A percentile compares a stretch with the other conserved stretches of the same genome.
Conservation (phyloP, 768 basidiomycete genomes). For the Amanita inopinata region DNA sequence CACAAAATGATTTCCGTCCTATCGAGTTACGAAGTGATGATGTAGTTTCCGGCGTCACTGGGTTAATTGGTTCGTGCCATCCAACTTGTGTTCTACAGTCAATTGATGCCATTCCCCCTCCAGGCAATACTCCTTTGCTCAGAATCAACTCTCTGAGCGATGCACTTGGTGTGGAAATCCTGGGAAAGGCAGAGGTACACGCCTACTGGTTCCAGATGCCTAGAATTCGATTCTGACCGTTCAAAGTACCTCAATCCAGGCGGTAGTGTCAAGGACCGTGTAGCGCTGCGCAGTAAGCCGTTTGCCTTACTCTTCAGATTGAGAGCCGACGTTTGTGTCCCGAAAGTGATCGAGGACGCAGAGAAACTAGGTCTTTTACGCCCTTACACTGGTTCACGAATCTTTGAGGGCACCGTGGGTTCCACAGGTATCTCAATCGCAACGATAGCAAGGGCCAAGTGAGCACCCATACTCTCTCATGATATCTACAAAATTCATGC, state of each 20-base stretch:
- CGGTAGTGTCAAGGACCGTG: conserved; percentile 95
- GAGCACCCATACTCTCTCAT: conserved; percentile 13
- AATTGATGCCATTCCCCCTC: background rate
- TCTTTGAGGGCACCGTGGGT: conserved; percentile 96
- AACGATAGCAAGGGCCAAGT: conserved; percentile 85
- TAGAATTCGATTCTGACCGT: background rate
- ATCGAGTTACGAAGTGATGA: conserved; percentile 73
- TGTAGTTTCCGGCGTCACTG: conserved; percentile 69
- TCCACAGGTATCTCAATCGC: conserved; percentile 96
- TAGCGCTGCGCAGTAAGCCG: conserved; percentile 77
- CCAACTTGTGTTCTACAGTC: background rate
- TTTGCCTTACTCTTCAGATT: background rate
- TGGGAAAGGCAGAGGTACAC: conserved; percentile 88
- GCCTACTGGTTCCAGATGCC: background rate
- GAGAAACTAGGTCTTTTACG: conserved; percentile 73
- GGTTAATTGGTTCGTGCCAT: conserved; percentile 61
- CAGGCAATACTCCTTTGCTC: conserved; percentile 91
- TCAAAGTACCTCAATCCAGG: conserved; percentile 89
- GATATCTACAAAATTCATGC: background rate
- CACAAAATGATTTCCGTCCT: conserved; percentile 37
- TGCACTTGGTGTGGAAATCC: conserved; percentile 85
- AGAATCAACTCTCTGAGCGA: conserved; percentile 88
- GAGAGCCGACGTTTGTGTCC: background rate
- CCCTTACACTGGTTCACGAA: conserved; percentile 82
- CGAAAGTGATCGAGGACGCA: conserved; percentile 86